These are phyloP conservation scores for Neobulgaria alba DNA, from an alignment of 2,329 filamentous ascomycete genomes.

Conservation along the genomic window DNA sequence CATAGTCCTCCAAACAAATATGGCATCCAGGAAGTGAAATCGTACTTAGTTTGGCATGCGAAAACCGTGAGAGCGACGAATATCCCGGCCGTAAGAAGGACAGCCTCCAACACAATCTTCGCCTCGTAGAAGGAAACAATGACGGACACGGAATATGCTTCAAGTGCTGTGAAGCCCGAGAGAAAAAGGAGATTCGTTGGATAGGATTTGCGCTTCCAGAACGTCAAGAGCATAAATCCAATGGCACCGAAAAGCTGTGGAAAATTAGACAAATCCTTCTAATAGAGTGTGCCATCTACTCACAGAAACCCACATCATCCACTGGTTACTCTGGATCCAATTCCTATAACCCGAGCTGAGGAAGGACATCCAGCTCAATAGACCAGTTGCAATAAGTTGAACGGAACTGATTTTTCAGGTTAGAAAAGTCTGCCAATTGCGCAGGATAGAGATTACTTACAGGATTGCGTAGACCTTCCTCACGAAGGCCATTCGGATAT, in stretches of 20 bases:
- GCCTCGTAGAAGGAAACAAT: conserved; percentile 86
- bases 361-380: conserved; percentile 78
- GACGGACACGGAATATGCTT: conserved; percentile 89
- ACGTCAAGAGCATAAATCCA: conserved; percentile 78
- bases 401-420: conserved; percentile 48
- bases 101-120: conserved; percentile 78
- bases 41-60: conserved; percentile 95
- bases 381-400: conserved; percentile 73
- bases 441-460: conserved; percentile 32
- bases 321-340: conserved; percentile 81
- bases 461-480: conserved; percentile 98
- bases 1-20: conserved; percentile 88
- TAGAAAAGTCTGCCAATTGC: conserved; percentile 1
- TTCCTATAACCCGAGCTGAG: conserved; percentile 67
- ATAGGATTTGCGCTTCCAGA: conserved; percentile 93
- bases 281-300: conserved; percentile 16
- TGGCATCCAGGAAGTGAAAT: conserved; percentile 95
- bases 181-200: conserved; percentile 93
- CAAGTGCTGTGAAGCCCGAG: conserved; percentile 76
- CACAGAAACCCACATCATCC: conserved; percentile 78
- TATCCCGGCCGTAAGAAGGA: conserved; percentile 77
- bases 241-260: conserved; percentile 66
- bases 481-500: conserved; percentile 94
- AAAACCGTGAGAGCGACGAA: conserved; percentile 77
- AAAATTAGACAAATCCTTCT: conserved; percentile 8